Conservation (phyloP, 441 rosid genomes). For the Cnidoscolus chayamansa region DNA sequence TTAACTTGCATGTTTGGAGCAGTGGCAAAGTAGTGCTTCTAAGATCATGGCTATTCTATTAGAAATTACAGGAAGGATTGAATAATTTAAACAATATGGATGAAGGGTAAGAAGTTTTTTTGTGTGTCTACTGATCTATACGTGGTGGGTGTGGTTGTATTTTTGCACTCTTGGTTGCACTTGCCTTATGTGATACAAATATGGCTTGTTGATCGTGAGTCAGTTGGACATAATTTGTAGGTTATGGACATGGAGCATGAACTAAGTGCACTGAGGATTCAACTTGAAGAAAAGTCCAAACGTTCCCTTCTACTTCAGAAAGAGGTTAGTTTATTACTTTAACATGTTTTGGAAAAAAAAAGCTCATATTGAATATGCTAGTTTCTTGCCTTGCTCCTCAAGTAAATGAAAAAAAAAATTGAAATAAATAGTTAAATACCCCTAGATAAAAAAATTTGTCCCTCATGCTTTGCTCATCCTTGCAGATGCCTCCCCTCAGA, state of each 20-base stretch:
- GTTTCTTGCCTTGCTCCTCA: not conserved
- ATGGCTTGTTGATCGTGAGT: slow-evolving; percentile 11
- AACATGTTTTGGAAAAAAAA: slow-evolving; percentile 3
- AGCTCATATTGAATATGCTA: not conserved
- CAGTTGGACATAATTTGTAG: slow-evolving; percentile 35
- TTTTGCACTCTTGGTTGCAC: not conserved
- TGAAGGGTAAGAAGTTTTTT: not conserved
- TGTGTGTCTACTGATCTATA: not conserved
- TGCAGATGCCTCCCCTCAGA: not conserved
- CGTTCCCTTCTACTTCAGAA: slow-evolving; percentile 72
- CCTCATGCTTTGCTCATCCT: not conserved
- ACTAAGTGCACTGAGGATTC: slow-evolving; percentile 77
- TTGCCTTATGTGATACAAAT: not conserved
- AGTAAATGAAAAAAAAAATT: not conserved
- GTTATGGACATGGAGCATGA: slow-evolving; percentile 99
- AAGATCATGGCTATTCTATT: not conserved
- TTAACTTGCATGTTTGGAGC: not conserved
- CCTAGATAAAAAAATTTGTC: not conserved
- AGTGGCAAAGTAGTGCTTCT: not conserved
- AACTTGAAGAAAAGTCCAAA: slow-evolving; percentile 85
- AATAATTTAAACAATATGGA: not conserved
- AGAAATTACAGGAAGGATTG: not conserved
- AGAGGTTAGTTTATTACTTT: slow-evolving; percentile 44
- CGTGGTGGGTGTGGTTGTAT: not conserved
- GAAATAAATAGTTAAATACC: no score